Conservation (phyloP, 805 yeast genomes). For the Jamesozyma hellenica region DNA sequence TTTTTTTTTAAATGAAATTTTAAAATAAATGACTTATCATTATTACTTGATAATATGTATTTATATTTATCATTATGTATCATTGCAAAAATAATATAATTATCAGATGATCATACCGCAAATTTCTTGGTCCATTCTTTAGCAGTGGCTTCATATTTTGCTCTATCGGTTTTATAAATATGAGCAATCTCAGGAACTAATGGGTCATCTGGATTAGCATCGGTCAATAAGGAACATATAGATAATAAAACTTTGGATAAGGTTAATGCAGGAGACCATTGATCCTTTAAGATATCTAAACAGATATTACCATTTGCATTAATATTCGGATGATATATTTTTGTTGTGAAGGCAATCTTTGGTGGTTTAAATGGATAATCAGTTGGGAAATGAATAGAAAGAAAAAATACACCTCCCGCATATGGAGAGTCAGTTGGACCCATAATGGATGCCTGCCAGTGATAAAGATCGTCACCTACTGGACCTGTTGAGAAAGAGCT, state of each 20-base stretch:
- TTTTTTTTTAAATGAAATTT: too few species aligned
- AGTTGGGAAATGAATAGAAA: constrained; percentile 95
- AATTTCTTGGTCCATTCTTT: constrained; percentile 98
- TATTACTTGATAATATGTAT: too few species aligned
- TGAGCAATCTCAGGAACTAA: constrained; percentile 97
- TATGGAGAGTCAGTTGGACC: constrained; percentile 94
- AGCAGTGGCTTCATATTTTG: constrained; percentile 93
- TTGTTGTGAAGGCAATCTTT: constrained; percentile 83
- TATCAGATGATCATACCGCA: constrained; percentile 54
- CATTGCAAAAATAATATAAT: not conserved
- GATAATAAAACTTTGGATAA: constrained; percentile 91
- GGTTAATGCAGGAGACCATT: constrained; percentile 98
- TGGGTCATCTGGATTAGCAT: constrained; percentile 98
- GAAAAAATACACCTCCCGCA: constrained; percentile 89
- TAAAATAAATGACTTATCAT: too few species aligned
- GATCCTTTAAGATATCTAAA: constrained; percentile 91
- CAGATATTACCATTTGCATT: constrained; percentile 94
- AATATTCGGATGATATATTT: constrained; percentile 95
- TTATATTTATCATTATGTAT: not conserved
- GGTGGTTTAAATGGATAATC: constrained; percentile 99
- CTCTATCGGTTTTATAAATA: constrained; percentile 85
- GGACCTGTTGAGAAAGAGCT: constrained; percentile 99
- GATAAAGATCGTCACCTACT: constrained; percentile 93
- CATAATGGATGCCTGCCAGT: constrained; percentile 99
- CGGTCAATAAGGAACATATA: constrained; percentile 90